Percentiles rank a stretch among this genome's conserved stretches.
Conservation (phyloP, 2,329 filamentous ascomycete genomes). For the Hypoxylon sp. region DNA sequence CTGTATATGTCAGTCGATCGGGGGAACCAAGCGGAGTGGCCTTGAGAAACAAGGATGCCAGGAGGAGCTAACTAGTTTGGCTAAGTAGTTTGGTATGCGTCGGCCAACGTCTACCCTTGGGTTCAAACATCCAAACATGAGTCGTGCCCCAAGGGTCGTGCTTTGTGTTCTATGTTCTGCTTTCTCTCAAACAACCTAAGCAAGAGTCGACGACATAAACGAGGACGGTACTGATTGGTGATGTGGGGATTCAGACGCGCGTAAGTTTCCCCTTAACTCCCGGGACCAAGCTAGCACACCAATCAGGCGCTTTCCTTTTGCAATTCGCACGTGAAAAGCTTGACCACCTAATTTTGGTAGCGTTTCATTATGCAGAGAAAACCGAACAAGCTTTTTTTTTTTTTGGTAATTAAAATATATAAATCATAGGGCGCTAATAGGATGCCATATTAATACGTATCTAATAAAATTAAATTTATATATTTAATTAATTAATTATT, state of each 20-base stretch:
- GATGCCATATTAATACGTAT: too few relatives aligned
- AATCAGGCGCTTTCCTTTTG: neutral
- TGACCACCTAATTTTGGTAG: neutral
- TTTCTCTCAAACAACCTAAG: neutral
- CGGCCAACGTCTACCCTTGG: neutral
- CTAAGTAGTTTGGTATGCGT: too few relatives aligned
- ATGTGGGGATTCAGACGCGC: conserved; percentile 9
- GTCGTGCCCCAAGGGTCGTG: neutral
- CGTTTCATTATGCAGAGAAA: conserved; percentile 1
- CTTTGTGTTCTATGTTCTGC: too few relatives aligned
- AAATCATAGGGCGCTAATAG: too few relatives aligned
- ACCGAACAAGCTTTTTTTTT: neutral
- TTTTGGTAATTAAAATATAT: too few relatives aligned
- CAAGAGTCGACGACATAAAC: neutral
- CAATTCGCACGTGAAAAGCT: neutral
- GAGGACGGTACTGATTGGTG: conserved; percentile 1
- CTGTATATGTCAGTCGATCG: conserved; percentile 19
- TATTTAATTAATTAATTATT: too few relatives aligned
- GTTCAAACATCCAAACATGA: neutral
- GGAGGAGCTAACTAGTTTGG: neutral
- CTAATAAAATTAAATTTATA: too few relatives aligned
- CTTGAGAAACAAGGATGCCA: neutral
- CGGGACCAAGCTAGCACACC: neutral
- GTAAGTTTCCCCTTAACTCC: neutral
- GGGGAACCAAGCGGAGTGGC: neutral